phyloP scores from a whole-genome alignment of 2,329 filamentous ascomycete species.

The Neofusicoccum cordaticola region DNA sequence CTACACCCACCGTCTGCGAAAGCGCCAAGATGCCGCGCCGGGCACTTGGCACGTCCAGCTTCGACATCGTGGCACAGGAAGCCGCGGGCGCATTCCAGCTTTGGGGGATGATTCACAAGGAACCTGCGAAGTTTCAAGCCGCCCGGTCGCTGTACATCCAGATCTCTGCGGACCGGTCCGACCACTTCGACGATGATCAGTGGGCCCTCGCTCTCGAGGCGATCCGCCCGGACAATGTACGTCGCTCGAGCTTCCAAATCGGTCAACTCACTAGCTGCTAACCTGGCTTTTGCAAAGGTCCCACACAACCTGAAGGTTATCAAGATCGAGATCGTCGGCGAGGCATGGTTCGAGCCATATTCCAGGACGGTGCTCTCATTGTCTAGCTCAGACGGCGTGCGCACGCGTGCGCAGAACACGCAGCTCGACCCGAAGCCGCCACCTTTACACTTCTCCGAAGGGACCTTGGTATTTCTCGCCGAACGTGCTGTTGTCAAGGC shows the following conservation, averaged over 20 bases:
- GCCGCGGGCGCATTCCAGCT: not conserved
- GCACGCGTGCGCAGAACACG: not conserved
- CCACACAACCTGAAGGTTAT: not conserved
- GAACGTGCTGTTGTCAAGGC: constrained; percentile 21
- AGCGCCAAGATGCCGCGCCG: not conserved
- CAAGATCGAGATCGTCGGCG: not conserved
- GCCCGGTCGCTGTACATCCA: constrained; percentile 17
- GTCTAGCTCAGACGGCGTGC: not conserved
- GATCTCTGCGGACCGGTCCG: constrained; percentile 17
- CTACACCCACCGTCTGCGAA: not conserved
- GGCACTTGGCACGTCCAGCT: not conserved
- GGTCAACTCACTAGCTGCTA: not conserved
- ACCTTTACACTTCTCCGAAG: not conserved
- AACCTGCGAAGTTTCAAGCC: not conserved
- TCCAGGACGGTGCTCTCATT: constrained; percentile 18
- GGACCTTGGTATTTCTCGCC: constrained; percentile 13
- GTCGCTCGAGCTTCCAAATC: not conserved
- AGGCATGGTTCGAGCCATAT: constrained; percentile 17
- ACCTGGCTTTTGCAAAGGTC: not conserved
- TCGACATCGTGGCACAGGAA: not conserved
- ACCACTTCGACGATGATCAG: constrained; percentile 19
- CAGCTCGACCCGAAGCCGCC: not conserved
- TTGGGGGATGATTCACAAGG: not conserved
- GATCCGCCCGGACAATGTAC: constrained; percentile 19
- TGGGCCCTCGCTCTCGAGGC: constrained; percentile 20